phyloP scores from a whole-genome alignment of 116 monocot species.

The Iris pallida region DNA sequence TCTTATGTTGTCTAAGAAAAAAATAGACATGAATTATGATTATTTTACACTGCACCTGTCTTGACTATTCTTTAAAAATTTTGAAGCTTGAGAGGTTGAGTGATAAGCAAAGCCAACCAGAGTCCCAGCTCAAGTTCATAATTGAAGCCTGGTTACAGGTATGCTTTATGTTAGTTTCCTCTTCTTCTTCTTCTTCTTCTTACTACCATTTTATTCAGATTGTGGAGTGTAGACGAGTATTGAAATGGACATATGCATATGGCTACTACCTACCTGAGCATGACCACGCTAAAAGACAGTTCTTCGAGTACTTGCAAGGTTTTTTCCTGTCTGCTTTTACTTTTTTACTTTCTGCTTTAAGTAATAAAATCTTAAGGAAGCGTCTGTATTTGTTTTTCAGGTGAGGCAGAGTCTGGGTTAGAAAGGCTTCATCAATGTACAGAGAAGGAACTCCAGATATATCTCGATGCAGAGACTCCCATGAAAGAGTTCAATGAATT shows the following conservation, averaged over 20 bases:
- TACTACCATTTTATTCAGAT: conserved; percentile 41
- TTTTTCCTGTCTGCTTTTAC: conserved; percentile 2
- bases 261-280: conserved; percentile 90
- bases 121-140: conserved; percentile 94
- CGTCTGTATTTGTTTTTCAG: conserved; percentile 26
- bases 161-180: not conserved
- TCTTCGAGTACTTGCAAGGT: conserved; percentile 99
- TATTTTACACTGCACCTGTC: not conserved
- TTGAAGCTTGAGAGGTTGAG: conserved; percentile 93
- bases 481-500: conserved; percentile 91
- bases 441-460: conserved; percentile 86
- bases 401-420: conserved; percentile 95
- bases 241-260: conserved; percentile 98
- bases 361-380: not conserved
- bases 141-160: conserved; percentile 98
- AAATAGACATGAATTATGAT: no score
- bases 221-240: conserved; percentile 91
- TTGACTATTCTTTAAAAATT: conserved; percentile 13
- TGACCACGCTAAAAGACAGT: conserved; percentile 82
- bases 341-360: not conserved
- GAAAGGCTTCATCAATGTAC: conserved; percentile 97
- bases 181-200: not conserved
- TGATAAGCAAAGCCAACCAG: conserved; percentile 89
- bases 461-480: conserved; percentile 60
- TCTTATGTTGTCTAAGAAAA: no score